Base-by-base conservation (phyloP, 2,329 filamentous ascomycete species). In the Sodiomyces alkalinus region DNA sequence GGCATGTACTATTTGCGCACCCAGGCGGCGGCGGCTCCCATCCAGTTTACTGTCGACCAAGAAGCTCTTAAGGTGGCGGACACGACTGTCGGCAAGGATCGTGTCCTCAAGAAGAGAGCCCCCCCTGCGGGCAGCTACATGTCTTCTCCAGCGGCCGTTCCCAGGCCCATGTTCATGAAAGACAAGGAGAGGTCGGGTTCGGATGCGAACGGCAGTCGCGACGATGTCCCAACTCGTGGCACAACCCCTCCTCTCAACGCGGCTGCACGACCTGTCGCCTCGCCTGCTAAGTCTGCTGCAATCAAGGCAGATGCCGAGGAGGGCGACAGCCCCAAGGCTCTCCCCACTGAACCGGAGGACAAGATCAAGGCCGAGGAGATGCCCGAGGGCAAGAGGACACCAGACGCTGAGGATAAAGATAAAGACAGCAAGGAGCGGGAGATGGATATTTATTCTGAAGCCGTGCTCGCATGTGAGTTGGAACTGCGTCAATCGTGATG, bases 1-100 rank as follows among this genome's bases (percentile, higher is more conserved):
- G 90, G 90, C 64, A 96, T 98, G 90, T 98, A 98, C 75, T 98
- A 98, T 60, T 76, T 98, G 44, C 83, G 90, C 46, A 98, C 90
- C 26, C 90, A 92, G 74, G 90, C 90, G 38, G 90, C 90, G 19
- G 86, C 86, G 12, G 85, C 86, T 26, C 90, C 90, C 30, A 98
- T 98, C 41, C 90, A 98, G 58, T 98, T 98, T 64, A 98, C 90
- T 4, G 90, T 98, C 48, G 90, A 98, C 51, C 87, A 98, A 58
- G 82, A 93, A 57, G 80, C 82, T 32, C 74, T 98, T 43, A 82
- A 85, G 62, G 74, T 93, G 26, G 72, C 72, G 21, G 90, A 98
- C 50, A 81, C 74, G 39, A 81, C 78, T 43, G 62, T 86, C 26
- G 74, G 77, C 40, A 75, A 74, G 35, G 60, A 73, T 39, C 60